Conservation (phyloP, 140 eudicot genomes). For the Anethum foeniculum region DNA sequence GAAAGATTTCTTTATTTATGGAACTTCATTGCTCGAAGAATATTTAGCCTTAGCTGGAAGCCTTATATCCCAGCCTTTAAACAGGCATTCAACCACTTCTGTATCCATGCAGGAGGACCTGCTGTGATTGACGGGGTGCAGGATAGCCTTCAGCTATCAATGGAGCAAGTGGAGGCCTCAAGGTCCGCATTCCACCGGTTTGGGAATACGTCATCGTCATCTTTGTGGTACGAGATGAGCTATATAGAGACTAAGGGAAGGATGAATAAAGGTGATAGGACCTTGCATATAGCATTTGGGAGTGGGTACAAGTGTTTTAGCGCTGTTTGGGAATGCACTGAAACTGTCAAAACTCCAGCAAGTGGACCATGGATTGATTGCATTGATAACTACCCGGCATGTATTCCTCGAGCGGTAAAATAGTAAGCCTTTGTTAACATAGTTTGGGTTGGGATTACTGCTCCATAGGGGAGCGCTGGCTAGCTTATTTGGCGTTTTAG, state of each 20-base stretch:
- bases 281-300: constrained; percentile 1
- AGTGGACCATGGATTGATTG: not conserved
- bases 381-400: not conserved
- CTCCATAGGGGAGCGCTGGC: not conserved
- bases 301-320: constrained; percentile 2
- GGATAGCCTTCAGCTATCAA: constrained; percentile 1
- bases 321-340: constrained; percentile 3
- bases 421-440: not conserved
- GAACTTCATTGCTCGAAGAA: not conserved
- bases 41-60: not conserved
- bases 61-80: constrained; percentile 1
- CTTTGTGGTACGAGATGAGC: constrained; percentile 2
- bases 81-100: constrained; percentile 1
- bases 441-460: not conserved
- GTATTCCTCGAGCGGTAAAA: not conserved
- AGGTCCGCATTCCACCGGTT: not conserved
- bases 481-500: not conserved
- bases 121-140: constrained; percentile 3
- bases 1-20: not conserved
- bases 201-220: not conserved
- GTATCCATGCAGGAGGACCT: constrained; percentile 4
- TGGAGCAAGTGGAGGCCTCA: constrained; percentile 1
- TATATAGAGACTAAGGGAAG: not conserved
- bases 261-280: not conserved
- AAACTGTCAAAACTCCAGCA: not conserved